phyloP scores from a whole-genome alignment of 2,329 filamentous ascomycete genomes.

The Aspergillus fischeri region DNA sequence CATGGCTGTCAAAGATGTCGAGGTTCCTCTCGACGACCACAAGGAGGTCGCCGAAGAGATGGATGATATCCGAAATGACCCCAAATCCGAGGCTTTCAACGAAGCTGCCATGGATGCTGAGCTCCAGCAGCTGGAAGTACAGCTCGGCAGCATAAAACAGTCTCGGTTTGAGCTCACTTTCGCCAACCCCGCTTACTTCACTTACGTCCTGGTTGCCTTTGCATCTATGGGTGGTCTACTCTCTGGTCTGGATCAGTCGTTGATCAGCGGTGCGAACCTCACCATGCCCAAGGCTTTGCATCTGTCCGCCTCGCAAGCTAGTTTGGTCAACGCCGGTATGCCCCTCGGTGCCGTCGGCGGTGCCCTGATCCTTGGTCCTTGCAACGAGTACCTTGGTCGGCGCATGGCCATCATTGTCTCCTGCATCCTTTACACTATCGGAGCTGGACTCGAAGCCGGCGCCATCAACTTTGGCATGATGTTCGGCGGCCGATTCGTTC shows the following conservation, averaged over 20 bases:
- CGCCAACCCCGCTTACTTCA: conserved; percentile 61
- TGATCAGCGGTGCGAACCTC: conserved; percentile 65
- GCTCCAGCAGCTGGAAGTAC: conserved; percentile 25
- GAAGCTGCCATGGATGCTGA: conserved; percentile 33
- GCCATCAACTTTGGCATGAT: conserved; percentile 69
- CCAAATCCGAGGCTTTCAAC: conserved; percentile 17
- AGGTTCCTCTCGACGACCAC: conserved; percentile 20
- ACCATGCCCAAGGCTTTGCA: conserved; percentile 58
- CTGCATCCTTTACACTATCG: conserved; percentile 65
- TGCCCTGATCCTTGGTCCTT: conserved; percentile 62
- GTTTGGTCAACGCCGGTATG: conserved; percentile 66
- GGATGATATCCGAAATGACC: conserved; percentile 23
- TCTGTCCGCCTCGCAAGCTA: conserved; percentile 55
- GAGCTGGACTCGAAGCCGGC: conserved; percentile 64
- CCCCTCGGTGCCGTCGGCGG: conserved; percentile 68
- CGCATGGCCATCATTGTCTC: conserved; percentile 67
- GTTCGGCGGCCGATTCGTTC: conserved; percentile 62
- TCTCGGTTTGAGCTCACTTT: conserved; percentile 49
- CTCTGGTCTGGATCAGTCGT: conserved; percentile 67
- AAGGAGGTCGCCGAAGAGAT: conserved; percentile 25
- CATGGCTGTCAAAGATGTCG: conserved; percentile 21
- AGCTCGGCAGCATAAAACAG: conserved; percentile 18
- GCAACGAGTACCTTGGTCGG: conserved; percentile 64
- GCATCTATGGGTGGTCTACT: conserved; percentile 72
- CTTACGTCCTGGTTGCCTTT: conserved; percentile 64